Evolutionary conservation across 1,284 basidiomycete genomes (phyloP), one percentile per base, ranked within the genome.

Genomic region (Leccinum olivaceoglutinosum): DNA sequence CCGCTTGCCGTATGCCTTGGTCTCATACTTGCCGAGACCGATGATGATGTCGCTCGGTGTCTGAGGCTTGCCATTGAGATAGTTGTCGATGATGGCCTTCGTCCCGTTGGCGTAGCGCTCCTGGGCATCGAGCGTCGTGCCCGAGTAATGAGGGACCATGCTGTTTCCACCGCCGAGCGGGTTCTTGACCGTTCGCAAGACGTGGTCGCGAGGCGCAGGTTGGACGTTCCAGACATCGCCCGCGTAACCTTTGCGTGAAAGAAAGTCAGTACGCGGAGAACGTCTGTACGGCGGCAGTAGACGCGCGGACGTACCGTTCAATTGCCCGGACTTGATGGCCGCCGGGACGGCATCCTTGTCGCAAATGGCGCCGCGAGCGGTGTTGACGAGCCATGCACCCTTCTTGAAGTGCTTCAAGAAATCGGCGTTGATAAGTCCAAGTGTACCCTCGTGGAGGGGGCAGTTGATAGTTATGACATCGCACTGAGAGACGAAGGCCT

Each of bases 101-200:
- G 88, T 84, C 29, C 95, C 95, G 51, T 79, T 78, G 10, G 94
- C 94, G 75, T 98, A 98, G 63, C 95, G 90, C 56, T 80, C 83
- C 79, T 97, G 95, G 1, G 95, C 94, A 71, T 97, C 95, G 65
- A 97, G 83, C 5, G 94, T 94, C 11, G 94, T 96, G 53, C 93
- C 94, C 67, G 87, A 90, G 78, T 92, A 92, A 73, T 94, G 91
- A 14, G 90, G 88, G n/a, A 89, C 87, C 90, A 92, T 91, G 69
- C 87, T 91, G 76, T 93, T 92, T 38, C 93, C 93, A 62, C 84
- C 89, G 25, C 88, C 88, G 34, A 90, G 82, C 53, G 85, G 84
- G 81, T 93, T 93, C 81, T 89, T 87, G 83, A 89, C 85, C 57
- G 84, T 86, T 66, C 93, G 85, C 93, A 92, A 96, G 54, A 89